Evolutionary conservation across 345 rosid genomes (phyloP), one percentile per base, ranked within the genome.

Genomic region (Eucalyptus paniculata): DNA sequence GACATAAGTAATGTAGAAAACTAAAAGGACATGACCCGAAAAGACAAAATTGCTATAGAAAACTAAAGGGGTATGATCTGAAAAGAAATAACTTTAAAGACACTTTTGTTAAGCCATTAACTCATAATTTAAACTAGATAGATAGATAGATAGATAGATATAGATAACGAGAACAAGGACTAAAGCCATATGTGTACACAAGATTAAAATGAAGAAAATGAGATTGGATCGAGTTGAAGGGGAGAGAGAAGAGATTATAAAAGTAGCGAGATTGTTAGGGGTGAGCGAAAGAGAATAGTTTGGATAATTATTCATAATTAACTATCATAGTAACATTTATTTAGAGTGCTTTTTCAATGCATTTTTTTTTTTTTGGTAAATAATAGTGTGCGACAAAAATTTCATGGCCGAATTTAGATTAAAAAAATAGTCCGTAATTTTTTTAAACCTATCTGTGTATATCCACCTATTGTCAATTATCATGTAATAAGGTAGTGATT

Each of bases 161-260:
- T 3, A 6, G 1, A 32, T 69, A 34, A 19, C 0, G 1, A 34
- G 23, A 10, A 5, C 40, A 32, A 69, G 0, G 24, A 69, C 42
- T 69, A 2, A 32, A 69, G 24, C 81, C 24, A 5, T 18, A 34
- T 6, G 81, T 9, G 42, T 34, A 34, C 80, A 3, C 81, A 18
- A 67, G 42, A 10, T 37, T 3, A 69, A 17, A 7, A 17, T 34
- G 44, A 67, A 67, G 40, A 67, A 67, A 67, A 32, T 8, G 80
- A 8, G 40, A 32, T 17, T 67, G 80, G 80, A 32, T 32, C 1
- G 23, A 67, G 40, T 32, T 67, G 80, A 67, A 32, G 80, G 40
- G 40, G 6, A 67, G 80, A 67, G 23, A 67, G 42, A 32, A 67
- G 80, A 32, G 42, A 67, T 16, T 16, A 17, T 18, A 67, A 67